Evolutionary conservation across 2,329 filamentous ascomycete genomes (phyloP), one percentile per base, ranked within the genome.

Genomic region (Neopestalotiopsis sp.): DNA sequence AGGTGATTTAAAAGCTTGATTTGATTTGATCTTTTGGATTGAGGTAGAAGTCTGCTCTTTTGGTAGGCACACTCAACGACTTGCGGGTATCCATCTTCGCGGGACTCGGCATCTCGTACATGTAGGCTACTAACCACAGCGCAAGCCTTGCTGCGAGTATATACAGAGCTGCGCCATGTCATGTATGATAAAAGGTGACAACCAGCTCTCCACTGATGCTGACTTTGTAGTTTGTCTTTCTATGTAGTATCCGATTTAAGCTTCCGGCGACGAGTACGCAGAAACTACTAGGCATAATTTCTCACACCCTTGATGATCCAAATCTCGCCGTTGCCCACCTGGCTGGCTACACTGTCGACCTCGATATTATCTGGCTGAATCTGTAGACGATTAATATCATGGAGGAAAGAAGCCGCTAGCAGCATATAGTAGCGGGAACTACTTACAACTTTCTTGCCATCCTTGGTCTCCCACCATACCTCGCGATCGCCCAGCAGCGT

Each of bases 241-340:
- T 59, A 14, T 38, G 32, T 10, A 14, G 32, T 42, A 6, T 62
- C 14, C n/a, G 30, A 30, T n/a, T 34, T 6, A 17, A 62, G n/a
- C 12, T 24, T n/a, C 4, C 24, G 30, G 4, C 9, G 24, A 24
- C 7, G 30, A 10, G 13, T 17, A 30, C 17, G 57, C 30, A 30
- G 24, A 17, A 6, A 5, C n/a, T 7, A 57, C 69, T 73, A 81
- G 9, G 76, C 69, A 62, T 86, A 86, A 65, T 86, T 86, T 40
- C 86, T 78, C 14, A 86, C 85, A 14, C 80, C 82, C 67, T 85
- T 87, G n/a, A 89, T 77, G 49, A 95, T 87, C 94, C 94, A 97
- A 73, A 98, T 86, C 81, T 98, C 93, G 4, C 96, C 96, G 78
- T 98, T 99, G 3, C 89, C 88, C 20, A 97, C 95, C 70, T 89